These are phyloP conservation scores for Nemania sp. DNA, from an alignment of 2,329 filamentous ascomycete species.

Conservation along the genomic window DNA sequence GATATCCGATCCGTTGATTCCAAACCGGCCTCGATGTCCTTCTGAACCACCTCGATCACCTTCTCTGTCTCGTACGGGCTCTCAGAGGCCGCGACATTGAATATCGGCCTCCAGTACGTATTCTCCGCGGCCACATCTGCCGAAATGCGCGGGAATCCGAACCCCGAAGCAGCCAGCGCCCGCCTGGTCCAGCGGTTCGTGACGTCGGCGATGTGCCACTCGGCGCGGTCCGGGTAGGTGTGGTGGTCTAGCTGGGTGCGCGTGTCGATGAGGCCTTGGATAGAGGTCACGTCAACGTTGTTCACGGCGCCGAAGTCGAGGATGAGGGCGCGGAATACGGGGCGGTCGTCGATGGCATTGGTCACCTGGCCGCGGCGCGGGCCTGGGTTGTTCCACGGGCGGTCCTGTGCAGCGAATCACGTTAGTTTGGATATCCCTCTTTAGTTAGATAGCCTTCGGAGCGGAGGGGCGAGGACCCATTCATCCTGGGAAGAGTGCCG, in stretches of 20 bases:
- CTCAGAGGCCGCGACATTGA: slow-evolving; percentile 43
- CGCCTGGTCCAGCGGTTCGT: slow-evolving; percentile 68
- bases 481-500: too few species aligned
- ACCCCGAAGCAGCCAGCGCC: slow-evolving; percentile 66
- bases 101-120: slow-evolving; percentile 42
- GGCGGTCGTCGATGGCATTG: slow-evolving; percentile 48
- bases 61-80: slow-evolving; percentile 28
- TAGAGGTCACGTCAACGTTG: slow-evolving; percentile 66
- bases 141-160: slow-evolving; percentile 55
- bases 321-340: slow-evolving; percentile 63
- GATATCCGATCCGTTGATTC: slow-evolving; percentile 31
- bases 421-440: background rate
- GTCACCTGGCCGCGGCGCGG: slow-evolving; percentile 42
- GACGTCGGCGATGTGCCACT: slow-evolving; percentile 66
- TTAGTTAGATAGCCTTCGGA: too few species aligned
- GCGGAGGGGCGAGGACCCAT: too few species aligned
- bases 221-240: slow-evolving; percentile 58
- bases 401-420: slow-evolving; percentile 44
- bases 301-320: slow-evolving; percentile 68
- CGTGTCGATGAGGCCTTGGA: slow-evolving; percentile 66
- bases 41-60: slow-evolving; percentile 29
- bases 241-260: slow-evolving; percentile 66
- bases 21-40: slow-evolving; percentile 33
- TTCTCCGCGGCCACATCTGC: slow-evolving; percentile 30
- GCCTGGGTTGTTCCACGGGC: slow-evolving; percentile 58